phyloP scores from a whole-genome alignment of 1,284 basidiomycete species.

The Sporisorium sorghi region DNA sequence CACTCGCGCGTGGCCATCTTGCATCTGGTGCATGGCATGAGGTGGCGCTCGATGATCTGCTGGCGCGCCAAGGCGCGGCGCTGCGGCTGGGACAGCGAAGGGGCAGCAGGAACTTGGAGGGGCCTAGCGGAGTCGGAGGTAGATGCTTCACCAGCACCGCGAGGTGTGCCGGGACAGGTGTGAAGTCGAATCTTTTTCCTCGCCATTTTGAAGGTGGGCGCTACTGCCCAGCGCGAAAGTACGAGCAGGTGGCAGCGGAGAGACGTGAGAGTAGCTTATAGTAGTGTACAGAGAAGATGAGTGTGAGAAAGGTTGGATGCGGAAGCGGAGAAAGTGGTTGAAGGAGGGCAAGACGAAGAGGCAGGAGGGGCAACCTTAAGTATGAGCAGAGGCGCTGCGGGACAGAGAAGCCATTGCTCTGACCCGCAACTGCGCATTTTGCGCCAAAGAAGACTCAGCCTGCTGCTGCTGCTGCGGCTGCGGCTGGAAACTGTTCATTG shows the following conservation, averaged over 20 bases:
- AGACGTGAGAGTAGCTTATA: no score
- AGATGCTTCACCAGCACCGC: no score
- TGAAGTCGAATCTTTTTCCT: no score
- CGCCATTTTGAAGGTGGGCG: not conserved
- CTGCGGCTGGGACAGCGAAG: no score
- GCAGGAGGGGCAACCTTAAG: not conserved
- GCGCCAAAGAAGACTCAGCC: not conserved
- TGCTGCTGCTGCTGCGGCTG: no score
- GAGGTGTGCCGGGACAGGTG: no score
- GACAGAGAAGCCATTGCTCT: not conserved
- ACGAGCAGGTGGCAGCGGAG: no score
- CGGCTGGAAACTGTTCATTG: no score
- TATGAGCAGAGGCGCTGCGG: not conserved
- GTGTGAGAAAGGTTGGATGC: not conserved
- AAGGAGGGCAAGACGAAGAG: not conserved
- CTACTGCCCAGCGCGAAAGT: no score
- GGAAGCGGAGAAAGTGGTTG: not conserved
- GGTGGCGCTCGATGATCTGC: not conserved
- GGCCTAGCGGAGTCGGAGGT: no score
- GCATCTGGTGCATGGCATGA: not conserved
- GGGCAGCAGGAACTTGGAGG: no score
- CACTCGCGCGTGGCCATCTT: not conserved
- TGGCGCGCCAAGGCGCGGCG: no score
- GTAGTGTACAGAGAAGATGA: not conserved
- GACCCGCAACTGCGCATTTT: not conserved